phyloP scores from a whole-genome alignment of 106 monocot species.

The Iris macrosiphon region DNA sequence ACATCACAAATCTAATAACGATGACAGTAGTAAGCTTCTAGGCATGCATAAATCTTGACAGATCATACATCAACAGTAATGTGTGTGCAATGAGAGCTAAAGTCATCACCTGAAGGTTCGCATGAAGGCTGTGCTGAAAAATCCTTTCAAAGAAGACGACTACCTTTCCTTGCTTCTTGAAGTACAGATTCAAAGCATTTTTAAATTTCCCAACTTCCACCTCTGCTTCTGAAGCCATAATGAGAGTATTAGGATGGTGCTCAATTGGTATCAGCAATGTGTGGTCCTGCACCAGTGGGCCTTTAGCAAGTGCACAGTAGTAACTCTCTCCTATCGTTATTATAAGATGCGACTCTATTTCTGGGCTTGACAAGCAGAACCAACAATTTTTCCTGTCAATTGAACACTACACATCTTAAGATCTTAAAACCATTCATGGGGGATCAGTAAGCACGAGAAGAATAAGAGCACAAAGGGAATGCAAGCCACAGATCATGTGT shows the following conservation, averaged over 20 bases:
- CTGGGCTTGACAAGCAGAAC: conserved; percentile 94
- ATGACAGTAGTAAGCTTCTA: no score
- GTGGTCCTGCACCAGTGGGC: conserved; percentile 80
- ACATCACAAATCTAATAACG: no score
- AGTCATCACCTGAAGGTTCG: conserved; percentile 78
- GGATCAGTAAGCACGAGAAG: neutral
- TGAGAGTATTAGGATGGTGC: conserved; percentile 75
- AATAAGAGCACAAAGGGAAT: neutral
- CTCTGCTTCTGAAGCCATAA: conserved; percentile 54
- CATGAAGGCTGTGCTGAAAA: conserved; percentile 60
- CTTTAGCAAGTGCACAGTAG: conserved; percentile 93
- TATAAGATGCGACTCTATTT: conserved; percentile 85
- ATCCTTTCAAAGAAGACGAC: conserved; percentile 87
- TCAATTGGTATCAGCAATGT: conserved; percentile 79
- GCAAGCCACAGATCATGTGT: neutral
- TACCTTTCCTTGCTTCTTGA: conserved; percentile 53
- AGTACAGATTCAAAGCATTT: conserved; percentile 47
- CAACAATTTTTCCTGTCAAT: conserved; percentile 60
- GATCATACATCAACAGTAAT: no score
- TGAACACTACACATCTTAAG: conserved; percentile 1
- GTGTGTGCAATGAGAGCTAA: neutral
- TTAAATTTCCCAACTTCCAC: conserved; percentile 62
- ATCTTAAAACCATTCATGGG: neutral
- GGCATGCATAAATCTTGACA: no score
- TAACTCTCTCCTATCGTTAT: conserved; percentile 71